phyloP scores from a whole-genome alignment of 179 eudicot genomes.

The Heliamphora ciliata region DNA sequence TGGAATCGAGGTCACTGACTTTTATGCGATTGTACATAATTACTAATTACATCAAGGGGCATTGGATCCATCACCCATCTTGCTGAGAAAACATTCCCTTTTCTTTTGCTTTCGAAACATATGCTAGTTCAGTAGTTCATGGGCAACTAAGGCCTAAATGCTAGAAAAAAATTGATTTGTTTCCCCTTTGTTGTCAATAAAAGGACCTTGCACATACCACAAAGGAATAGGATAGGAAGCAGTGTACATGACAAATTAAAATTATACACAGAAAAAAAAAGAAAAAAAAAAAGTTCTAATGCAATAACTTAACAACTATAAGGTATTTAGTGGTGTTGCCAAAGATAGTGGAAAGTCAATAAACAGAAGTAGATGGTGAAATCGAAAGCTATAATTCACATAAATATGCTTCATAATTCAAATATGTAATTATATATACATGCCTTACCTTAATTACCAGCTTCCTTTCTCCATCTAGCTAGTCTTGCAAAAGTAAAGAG shows the following conservation, averaged over 20 bases:
- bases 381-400: conserved; percentile 2
- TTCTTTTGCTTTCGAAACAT: neutral
- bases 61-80: neutral
- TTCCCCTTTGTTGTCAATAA: neutral
- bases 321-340: neutral
- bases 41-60: neutral
- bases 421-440: neutral
- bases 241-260: neutral
- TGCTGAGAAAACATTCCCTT: neutral
- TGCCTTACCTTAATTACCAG: conserved; percentile 5
- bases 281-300: neutral
- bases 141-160: neutral
- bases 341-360: conserved; percentile 7
- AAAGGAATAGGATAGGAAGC: neutral
- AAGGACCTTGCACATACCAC: neutral
- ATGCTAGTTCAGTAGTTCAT: neutral
- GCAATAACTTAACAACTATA: neutral
- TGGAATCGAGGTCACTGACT: conserved; percentile 7
- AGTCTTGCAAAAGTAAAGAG: neutral
- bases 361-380: conserved; percentile 3
- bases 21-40: neutral
- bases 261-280: neutral
- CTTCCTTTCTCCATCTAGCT: neutral
- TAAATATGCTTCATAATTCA: neutral
- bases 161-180: neutral